phyloP scores from a whole-genome alignment of 2,329 filamentous ascomycete genomes.

The Pseudocercospora cruenta region DNA sequence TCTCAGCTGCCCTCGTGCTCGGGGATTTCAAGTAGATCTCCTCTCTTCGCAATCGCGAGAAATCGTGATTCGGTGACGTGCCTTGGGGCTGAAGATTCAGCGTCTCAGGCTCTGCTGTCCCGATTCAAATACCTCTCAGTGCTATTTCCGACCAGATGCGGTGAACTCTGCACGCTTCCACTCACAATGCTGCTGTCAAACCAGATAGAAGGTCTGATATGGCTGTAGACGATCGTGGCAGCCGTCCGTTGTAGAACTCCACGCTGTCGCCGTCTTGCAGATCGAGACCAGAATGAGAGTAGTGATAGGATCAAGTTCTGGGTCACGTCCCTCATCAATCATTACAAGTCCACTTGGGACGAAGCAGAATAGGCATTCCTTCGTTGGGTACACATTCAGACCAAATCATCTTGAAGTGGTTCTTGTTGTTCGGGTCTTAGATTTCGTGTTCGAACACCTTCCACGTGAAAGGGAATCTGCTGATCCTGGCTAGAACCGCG shows the following conservation, averaged over 20 bases:
- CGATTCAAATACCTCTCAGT: neutral
- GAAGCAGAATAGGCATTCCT: no score
- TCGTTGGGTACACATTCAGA: neutral
- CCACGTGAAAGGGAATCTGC: neutral
- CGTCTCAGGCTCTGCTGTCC: neutral
- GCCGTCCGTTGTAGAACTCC: neutral
- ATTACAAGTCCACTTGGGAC: no score
- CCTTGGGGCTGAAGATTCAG: neutral
- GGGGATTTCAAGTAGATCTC: neutral
- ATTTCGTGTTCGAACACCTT: neutral
- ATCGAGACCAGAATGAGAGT: no score
- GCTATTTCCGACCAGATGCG: neutral
- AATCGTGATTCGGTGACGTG: neutral
- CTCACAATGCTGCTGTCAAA: neutral
- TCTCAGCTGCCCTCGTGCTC: neutral
- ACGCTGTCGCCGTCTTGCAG: no score
- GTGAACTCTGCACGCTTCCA: neutral
- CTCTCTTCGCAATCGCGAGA: neutral
- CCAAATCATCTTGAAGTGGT: neutral
- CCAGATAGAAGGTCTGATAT: neutral
- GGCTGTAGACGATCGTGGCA: neutral
- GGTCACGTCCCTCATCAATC: no score
- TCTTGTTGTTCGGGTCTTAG: neutral
- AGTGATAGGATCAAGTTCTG: no score
- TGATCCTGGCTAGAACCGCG: neutral